Evolutionary conservation across 2,329 filamentous ascomycete species (phyloP).

Genomic region (Ilyonectria robusta): DNA sequence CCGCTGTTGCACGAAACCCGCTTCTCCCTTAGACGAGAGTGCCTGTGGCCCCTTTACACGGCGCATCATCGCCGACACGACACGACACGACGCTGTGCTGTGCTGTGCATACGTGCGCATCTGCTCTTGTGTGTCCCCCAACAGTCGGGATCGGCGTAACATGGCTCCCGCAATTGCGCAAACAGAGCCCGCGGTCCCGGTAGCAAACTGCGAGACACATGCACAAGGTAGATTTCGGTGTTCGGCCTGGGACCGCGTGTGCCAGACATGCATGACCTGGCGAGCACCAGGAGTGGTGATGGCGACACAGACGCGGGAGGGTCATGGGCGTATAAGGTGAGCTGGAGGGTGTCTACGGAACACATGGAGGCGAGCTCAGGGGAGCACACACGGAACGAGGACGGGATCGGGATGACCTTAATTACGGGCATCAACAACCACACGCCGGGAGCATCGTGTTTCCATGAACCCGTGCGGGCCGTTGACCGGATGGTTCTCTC

Average conservation of each 20-base stretch:
- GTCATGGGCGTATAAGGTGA: neutral
- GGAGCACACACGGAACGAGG: neutral
- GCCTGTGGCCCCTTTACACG: conserved; percentile 12
- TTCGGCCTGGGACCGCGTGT: neutral
- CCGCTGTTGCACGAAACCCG: conserved; percentile 6
- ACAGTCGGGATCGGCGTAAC: neutral
- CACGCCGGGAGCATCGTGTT: neutral
- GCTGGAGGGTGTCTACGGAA: neutral
- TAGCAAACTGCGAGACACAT: conserved; percentile 2
- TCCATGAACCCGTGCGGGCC: neutral
- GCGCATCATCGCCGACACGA: conserved; percentile 1
- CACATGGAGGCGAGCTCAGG: neutral
- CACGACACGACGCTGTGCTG: conserved; percentile 5
- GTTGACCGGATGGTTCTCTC: neutral
- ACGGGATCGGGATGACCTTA: neutral
- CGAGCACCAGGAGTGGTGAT: neutral
- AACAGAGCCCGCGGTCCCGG: conserved; percentile 3
- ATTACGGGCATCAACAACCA: neutral
- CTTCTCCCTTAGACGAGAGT: neutral
- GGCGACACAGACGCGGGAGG: neutral
- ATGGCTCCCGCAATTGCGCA: neutral
- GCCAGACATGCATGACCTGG: neutral
- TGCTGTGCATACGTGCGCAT: neutral
- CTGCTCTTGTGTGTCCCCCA: neutral
- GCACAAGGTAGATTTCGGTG: conserved; percentile 10